These are phyloP conservation scores for Penicillium bovifimosum DNA, from an alignment of 495 filamentous ascomycete species.

Conservation along the genomic window DNA sequence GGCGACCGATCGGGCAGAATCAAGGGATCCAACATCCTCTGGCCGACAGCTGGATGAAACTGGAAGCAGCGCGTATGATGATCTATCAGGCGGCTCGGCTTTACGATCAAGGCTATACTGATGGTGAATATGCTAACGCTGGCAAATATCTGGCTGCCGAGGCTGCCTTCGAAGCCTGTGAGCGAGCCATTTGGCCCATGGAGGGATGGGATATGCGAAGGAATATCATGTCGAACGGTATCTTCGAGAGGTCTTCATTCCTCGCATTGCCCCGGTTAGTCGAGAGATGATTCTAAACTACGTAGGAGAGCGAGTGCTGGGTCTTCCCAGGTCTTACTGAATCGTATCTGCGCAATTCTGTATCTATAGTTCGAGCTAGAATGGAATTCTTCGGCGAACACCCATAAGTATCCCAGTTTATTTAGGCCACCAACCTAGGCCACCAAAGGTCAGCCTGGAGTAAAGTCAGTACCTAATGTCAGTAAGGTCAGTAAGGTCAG, in stretches of 20 bases:
- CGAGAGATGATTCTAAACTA: conserved; percentile 78
- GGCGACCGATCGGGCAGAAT: conserved; percentile 63
- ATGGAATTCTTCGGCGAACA: no score
- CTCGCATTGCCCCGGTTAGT: conserved; percentile 68
- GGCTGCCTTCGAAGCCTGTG: conserved; percentile 68
- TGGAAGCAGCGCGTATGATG: conserved; percentile 70
- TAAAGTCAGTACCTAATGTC: no score
- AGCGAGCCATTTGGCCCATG: conserved; percentile 61
- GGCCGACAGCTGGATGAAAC: conserved; percentile 66
- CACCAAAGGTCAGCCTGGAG: no score
- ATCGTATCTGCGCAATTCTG: background rate
- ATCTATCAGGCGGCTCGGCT: conserved; percentile 71
- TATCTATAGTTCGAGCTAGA: background rate
- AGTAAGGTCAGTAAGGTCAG: no score
- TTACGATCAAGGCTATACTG: conserved; percentile 48
- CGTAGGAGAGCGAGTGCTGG: conserved; percentile 61
- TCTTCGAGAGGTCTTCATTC: conserved; percentile 66
- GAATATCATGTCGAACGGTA: conserved; percentile 78
- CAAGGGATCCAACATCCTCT: conserved; percentile 71
- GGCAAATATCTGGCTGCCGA: conserved; percentile 72
- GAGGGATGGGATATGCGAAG: conserved; percentile 72
- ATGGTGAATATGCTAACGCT: conserved; percentile 19
- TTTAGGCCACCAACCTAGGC: no score
- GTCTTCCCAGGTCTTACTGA: conserved; percentile 45
- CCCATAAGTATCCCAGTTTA: no score